Conservation (phyloP, 352 stramenopile genomes). For the Pythium angustatum region DNA sequence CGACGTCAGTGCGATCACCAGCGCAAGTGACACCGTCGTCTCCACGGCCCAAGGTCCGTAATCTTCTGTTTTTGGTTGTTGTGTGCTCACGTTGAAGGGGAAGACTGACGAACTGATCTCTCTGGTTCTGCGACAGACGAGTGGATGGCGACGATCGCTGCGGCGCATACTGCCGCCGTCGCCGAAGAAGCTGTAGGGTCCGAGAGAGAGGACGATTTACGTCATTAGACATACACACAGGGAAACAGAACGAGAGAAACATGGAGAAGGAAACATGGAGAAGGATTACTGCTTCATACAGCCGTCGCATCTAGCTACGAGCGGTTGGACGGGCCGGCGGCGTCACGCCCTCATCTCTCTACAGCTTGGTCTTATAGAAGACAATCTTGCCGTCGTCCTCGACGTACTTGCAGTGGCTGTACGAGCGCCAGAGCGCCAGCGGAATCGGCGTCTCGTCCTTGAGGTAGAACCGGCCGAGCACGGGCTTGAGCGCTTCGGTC, state of each 20-base stretch:
- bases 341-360: background rate
- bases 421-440: constrained; percentile 91
- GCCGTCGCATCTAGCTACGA: too few species aligned
- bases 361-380: constrained; percentile 87
- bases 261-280: background rate
- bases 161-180: background rate
- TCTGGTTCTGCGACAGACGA: background rate
- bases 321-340: background rate
- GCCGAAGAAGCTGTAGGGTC: background rate
- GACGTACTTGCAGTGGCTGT: constrained; percentile 94
- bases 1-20: too few species aligned
- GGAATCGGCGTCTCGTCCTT: constrained; percentile 92
- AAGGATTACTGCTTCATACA: too few species aligned
- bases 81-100: background rate
- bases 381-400: constrained; percentile 91
- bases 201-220: background rate
- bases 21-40: too few species aligned
- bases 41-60: too few species aligned
- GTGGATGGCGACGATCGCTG: constrained; percentile 3
- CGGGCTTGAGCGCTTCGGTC: constrained; percentile 92
- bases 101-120: background rate
- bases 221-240: background rate
- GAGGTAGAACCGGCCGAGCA: constrained; percentile 95
- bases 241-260: background rate
- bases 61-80: too few species aligned